A percentile compares a stretch with the other conserved stretches of the same genome.
Evolutionary conservation across 208 protist genomes (phyloP).

Genomic region (Balamuthia mandrillaris): DNA sequence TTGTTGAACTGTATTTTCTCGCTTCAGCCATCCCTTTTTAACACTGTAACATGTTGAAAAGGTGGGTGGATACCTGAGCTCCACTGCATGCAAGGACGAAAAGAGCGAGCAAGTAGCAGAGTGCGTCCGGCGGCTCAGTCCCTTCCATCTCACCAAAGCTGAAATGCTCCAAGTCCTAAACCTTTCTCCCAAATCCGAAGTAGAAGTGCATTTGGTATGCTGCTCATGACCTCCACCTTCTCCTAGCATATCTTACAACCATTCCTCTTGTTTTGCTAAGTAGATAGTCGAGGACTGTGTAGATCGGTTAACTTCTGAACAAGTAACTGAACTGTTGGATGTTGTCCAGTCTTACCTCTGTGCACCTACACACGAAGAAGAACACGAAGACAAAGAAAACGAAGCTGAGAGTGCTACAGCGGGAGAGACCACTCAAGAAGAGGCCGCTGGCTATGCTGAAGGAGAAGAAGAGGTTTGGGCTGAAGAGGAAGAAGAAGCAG

Average conservation of each 20-base stretch:
- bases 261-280: background rate
- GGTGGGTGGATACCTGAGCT: background rate
- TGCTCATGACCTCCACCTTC: background rate
- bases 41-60: background rate
- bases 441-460: background rate
- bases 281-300: background rate
- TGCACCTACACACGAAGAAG: background rate
- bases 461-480: background rate
- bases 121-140: background rate
- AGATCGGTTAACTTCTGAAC: background rate
- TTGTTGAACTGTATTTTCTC: background rate
- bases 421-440: background rate
- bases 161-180: background rate
- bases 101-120: background rate
- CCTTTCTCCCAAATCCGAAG: background rate
- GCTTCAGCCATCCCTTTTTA: background rate
- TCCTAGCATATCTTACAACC: background rate
- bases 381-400: background rate
- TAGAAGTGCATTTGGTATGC: constrained; percentile 10
- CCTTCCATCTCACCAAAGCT: background rate
- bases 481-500: no score
- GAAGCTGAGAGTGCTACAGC: background rate
- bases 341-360: background rate
- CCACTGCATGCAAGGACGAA: background rate
- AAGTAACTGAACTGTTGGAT: background rate